Conservation (phyloP, 2,329 filamentous ascomycete genomes). For the Ophiocordyceps camponoti-saundersi region DNA sequence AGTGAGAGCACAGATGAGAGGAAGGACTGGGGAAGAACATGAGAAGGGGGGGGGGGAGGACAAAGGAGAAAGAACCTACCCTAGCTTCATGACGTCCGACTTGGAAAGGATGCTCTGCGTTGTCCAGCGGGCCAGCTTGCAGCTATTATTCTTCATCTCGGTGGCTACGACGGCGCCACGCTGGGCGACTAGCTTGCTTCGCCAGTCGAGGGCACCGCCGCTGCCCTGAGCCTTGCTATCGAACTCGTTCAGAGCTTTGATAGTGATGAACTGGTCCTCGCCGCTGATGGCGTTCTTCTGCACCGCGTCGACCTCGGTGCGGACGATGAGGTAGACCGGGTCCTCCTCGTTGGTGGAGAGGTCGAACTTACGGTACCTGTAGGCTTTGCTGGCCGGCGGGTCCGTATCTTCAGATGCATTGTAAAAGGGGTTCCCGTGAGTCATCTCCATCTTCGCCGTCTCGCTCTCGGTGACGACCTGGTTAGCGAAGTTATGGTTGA, state of each 20-base stretch:
- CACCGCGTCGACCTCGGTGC: constrained; percentile 88
- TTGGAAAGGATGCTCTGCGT: constrained; percentile 92
- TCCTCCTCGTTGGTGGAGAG: constrained; percentile 89
- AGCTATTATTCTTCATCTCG: constrained; percentile 99
- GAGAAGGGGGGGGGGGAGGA: not conserved
- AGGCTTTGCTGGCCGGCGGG: constrained; percentile 85
- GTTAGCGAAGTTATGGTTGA: constrained; percentile 99
- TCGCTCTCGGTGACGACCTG: constrained; percentile 82
- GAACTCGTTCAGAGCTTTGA: constrained; percentile 98
- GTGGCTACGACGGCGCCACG: constrained; percentile 94
- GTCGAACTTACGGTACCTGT: constrained; percentile 97
- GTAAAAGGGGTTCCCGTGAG: constrained; percentile 93
- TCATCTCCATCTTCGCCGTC: constrained; percentile 63
- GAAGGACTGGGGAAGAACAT: not conserved
- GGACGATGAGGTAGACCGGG: constrained; percentile 80
- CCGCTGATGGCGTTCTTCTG: constrained; percentile 88
- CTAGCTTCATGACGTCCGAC: constrained; percentile 98
- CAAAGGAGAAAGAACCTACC: constrained; percentile 36
- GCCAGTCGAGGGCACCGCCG: constrained; percentile 91
- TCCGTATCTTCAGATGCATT: constrained; percentile 84
- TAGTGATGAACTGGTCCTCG: constrained; percentile 77
- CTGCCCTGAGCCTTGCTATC: constrained; percentile 94
- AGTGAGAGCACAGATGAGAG: not conserved
- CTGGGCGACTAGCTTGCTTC: constrained; percentile 83
- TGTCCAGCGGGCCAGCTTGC: constrained; percentile 96